Base-by-base conservation (phyloP, 73 alveolate species). In the Paramecium primaurelia region DNA sequence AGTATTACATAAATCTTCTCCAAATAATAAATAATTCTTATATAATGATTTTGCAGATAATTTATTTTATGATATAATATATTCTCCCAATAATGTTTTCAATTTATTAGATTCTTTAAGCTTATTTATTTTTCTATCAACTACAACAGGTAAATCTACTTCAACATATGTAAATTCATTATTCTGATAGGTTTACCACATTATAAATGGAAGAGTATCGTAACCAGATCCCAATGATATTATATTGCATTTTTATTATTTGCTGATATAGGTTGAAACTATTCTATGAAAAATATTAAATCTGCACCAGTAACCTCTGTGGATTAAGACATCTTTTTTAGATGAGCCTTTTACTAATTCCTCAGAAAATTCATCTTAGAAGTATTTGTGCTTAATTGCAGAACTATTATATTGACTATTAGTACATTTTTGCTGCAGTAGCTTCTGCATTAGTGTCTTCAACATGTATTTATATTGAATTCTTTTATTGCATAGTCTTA, bases 1-100 rank as follows among this genome's bases (percentile, higher is more conserved):
- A 28, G 86, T 86, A 25, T 93, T 92, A 59, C 96, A 93, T 77
- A 95, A 83, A 93, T 95, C 98, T 71, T 95, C 94, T 42, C 94
- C 93, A 86, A 91, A 90, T 12, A 95, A 86, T 59, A 90, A 92
- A 77, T 95, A 95, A 64, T 28, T 32, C 28, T 64, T 64, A 32
- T 64, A 12, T 64, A 28, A n/a, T 89, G 80, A 89, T 64, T 95
- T 92, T 1, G 92, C 93, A 8, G 77, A 34, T 45, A 71, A 49
- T 64, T 40, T 28, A 89, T 59, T 34, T 42, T 89, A 25, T 1
- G 36, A 42, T 71, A 42, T 51, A n/a, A 11, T 18, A 28, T 11
- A 2, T 18, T 69, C 90, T 12, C 58, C 71, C 84, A 89, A 71
- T 89, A 64, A 34, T 40, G 49, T 8, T 25, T 40, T 49, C 8